phyloP scores from a whole-genome alignment of 352 stramenopile species.

The Peronospora farinosa region DNA sequence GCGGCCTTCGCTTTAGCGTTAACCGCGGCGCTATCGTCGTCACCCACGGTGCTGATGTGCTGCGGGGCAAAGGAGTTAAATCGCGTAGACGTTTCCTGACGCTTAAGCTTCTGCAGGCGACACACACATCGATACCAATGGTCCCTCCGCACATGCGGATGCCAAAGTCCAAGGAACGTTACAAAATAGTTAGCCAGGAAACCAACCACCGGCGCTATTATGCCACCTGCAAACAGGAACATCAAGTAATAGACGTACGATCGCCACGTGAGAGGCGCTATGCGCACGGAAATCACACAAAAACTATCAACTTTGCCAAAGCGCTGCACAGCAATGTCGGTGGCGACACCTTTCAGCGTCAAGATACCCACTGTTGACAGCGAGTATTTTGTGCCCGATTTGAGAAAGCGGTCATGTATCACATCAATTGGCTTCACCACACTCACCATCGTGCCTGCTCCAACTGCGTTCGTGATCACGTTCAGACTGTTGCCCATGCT shows the following conservation, averaged over 20 bases:
- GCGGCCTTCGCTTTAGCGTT: slow-evolving; percentile 27
- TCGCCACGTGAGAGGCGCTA: slow-evolving; percentile 47
- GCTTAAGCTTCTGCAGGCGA: slow-evolving; percentile 70
- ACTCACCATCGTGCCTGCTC: slow-evolving; percentile 45
- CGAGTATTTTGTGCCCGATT: slow-evolving; percentile 25
- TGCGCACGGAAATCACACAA: slow-evolving; percentile 54
- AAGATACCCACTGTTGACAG: slow-evolving; percentile 40
- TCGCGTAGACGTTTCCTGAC: slow-evolving; percentile 57
- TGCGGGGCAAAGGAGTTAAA: slow-evolving; percentile 78
- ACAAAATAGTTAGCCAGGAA: slow-evolving; percentile 74
- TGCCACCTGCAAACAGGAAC: slow-evolving; percentile 64
- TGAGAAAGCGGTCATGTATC: slow-evolving; percentile 44
- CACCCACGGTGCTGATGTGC: slow-evolving; percentile 39
- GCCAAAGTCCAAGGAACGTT: slow-evolving; percentile 73
- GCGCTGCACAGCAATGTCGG: slow-evolving; percentile 36
- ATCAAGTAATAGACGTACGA: slow-evolving; percentile 61
- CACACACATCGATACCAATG: slow-evolving; percentile 77
- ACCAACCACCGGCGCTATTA: slow-evolving; percentile 58
- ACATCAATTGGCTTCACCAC: slow-evolving; percentile 61
- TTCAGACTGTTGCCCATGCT: slow-evolving; percentile 53
- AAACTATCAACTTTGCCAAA: slow-evolving; percentile 48
- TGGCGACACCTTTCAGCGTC: slow-evolving; percentile 41
- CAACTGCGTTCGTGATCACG: slow-evolving; percentile 58
- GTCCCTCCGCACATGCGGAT: slow-evolving; percentile 76
- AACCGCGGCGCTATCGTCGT: slow-evolving; percentile 28